phyloP scores from a whole-genome alignment of 202 grass and related monocot species.

The Brachypodium distachyon region DNA sequence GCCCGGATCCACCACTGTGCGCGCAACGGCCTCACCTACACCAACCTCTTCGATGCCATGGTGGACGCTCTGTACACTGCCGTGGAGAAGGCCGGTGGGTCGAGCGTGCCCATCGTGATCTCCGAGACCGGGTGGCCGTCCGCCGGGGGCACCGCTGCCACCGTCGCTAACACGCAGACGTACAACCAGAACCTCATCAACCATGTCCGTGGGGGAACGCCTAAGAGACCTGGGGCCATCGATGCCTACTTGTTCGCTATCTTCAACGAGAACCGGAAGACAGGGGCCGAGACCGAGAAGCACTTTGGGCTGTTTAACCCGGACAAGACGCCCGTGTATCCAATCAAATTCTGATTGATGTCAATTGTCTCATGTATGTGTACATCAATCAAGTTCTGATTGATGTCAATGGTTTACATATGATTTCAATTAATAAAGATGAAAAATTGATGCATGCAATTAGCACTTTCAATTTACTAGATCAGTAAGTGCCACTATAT shows the following conservation, averaged over 20 bases:
- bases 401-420: no score
- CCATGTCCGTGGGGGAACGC: slow-evolving; percentile 27
- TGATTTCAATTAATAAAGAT: no score
- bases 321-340: slow-evolving; percentile 24
- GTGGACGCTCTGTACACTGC: not conserved
- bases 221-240: slow-evolving; percentile 4
- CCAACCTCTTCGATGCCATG: not conserved
- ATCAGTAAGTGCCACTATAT: no score
- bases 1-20: not conserved
- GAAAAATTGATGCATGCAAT: no score
- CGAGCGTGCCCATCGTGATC: slow-evolving; percentile 12
- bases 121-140: slow-evolving; percentile 51
- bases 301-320: slow-evolving; percentile 40
- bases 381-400: no score
- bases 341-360: not conserved
- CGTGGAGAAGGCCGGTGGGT: not conserved
- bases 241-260: slow-evolving; percentile 32
- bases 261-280: slow-evolving; percentile 34
- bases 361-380: no score
- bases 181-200: slow-evolving; percentile 34
- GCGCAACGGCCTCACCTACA: not conserved
- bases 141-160: not conserved
- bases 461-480: no score
- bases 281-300: not conserved
- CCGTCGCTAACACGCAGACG: not conserved